Evolutionary conservation across 257 asterid species (phyloP).

Genomic region (Solanum corneliomulleri): DNA sequence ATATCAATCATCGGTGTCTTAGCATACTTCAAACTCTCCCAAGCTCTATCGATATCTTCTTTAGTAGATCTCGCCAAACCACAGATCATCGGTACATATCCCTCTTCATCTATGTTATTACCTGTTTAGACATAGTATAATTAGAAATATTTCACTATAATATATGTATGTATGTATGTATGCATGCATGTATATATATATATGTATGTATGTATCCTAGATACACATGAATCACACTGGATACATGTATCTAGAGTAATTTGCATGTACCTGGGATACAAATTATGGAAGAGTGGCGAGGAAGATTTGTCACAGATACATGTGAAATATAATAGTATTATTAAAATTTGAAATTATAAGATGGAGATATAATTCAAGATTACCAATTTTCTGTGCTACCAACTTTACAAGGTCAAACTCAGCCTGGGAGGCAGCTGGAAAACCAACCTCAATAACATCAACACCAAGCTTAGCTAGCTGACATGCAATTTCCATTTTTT

Average conservation of each 20-base stretch:
- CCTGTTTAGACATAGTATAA: neutral
- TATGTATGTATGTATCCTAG: no score
- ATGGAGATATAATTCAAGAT: neutral
- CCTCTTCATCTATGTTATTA: neutral
- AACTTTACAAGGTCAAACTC: neutral
- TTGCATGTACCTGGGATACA: neutral
- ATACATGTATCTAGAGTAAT: neutral
- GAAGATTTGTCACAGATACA: neutral
- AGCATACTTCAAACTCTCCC: slow-evolving; percentile 86
- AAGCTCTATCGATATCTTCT: slow-evolving; percentile 74
- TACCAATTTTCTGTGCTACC: neutral
- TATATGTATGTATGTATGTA: no score
- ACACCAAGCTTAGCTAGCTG: neutral
- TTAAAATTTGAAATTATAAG: neutral
- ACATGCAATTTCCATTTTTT: neutral
- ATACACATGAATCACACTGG: no score
- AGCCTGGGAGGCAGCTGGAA: neutral
- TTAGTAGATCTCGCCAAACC: slow-evolving; percentile 82
- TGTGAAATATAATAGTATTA: no score
- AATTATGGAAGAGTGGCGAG: no score
- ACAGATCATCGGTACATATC: slow-evolving; percentile 67
- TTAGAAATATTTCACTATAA: neutral
- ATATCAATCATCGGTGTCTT: slow-evolving; percentile 79
- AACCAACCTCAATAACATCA: neutral
- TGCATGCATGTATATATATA: no score